Conservation (phyloP, 1,284 basidiomycete species). For the Coniferiporia sulphurascens region DNA sequence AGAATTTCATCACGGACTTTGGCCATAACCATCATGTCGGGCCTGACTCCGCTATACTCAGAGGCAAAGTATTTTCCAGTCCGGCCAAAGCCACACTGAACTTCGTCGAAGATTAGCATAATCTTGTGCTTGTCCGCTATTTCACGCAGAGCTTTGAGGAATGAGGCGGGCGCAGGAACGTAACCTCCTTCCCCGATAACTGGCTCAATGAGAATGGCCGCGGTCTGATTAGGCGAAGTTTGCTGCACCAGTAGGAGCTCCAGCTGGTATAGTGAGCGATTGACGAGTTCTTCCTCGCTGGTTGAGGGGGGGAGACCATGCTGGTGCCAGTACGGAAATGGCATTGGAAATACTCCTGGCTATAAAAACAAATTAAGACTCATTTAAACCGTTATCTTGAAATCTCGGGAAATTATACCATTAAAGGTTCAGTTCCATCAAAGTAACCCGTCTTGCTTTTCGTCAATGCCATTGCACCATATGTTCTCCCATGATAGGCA, state of each 20-base stretch:
- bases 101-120: constrained; percentile 80
- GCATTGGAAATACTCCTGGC: constrained; percentile 79
- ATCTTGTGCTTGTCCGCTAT: constrained; percentile 88
- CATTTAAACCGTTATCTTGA: not conserved
- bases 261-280: constrained; percentile 75
- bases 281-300: constrained; percentile 59
- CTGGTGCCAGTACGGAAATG: constrained; percentile 95
- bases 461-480: constrained; percentile 84
- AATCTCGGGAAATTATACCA: constrained; percentile 44
- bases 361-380: constrained; percentile 28
- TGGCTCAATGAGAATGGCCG: constrained; percentile 89
- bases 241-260: constrained; percentile 83
- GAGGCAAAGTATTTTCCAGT: constrained; percentile 85
- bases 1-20: constrained; percentile 49
- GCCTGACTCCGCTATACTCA: constrained; percentile 75
- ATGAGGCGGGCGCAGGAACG: constrained; percentile 81
- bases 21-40: constrained; percentile 87
- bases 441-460: constrained; percentile 90
- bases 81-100: constrained; percentile 87
- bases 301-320: constrained; percentile 62
- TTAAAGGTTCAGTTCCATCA: constrained; percentile 72
- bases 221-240: constrained; percentile 80
- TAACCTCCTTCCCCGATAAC: constrained; percentile 95
- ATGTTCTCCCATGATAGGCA: constrained; percentile 84
- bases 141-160: constrained; percentile 73